Conservation (phyloP, 495 filamentous ascomycete species). For the Penicillium lividum region DNA sequence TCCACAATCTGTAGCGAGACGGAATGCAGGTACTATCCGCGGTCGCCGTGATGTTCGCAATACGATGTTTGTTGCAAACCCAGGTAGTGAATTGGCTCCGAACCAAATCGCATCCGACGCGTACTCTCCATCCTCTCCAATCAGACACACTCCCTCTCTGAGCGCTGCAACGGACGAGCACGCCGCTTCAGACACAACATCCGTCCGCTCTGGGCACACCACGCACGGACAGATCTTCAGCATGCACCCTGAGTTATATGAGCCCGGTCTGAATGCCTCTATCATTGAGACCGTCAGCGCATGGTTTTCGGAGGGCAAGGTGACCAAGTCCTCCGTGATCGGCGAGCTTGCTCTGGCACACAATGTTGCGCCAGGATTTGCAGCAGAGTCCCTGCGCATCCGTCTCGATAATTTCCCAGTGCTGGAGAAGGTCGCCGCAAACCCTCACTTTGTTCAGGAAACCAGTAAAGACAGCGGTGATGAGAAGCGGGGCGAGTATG, state of each 20-base stretch:
- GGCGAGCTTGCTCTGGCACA: slow-evolving; percentile 91
- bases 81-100: slow-evolving; percentile 20
- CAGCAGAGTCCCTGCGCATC: slow-evolving; percentile 60
- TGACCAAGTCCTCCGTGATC: slow-evolving; percentile 71
- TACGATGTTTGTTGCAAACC: slow-evolving; percentile 73
- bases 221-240: slow-evolving; percentile 61
- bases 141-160: slow-evolving; percentile 45
- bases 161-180: slow-evolving; percentile 55
- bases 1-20: slow-evolving; percentile 57
- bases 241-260: slow-evolving; percentile 80
- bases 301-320: slow-evolving; percentile 71
- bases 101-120: slow-evolving; percentile 17
- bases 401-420: slow-evolving; percentile 86
- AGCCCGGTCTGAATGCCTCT: slow-evolving; percentile 83
- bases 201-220: slow-evolving; percentile 85
- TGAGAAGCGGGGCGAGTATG: slow-evolving; percentile 79
- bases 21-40: slow-evolving; percentile 75
- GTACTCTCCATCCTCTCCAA: slow-evolving; percentile 38
- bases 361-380: slow-evolving; percentile 58
- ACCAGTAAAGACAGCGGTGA: slow-evolving; percentile 37
- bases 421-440: slow-evolving; percentile 94
- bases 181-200: slow-evolving; percentile 82
- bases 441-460: slow-evolving; percentile 82
- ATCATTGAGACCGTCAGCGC: slow-evolving; percentile 89
- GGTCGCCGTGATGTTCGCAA: slow-evolving; percentile 90